Conservation (phyloP, 2,329 filamentous ascomycete genomes). For the Madurella fahalii region DNA sequence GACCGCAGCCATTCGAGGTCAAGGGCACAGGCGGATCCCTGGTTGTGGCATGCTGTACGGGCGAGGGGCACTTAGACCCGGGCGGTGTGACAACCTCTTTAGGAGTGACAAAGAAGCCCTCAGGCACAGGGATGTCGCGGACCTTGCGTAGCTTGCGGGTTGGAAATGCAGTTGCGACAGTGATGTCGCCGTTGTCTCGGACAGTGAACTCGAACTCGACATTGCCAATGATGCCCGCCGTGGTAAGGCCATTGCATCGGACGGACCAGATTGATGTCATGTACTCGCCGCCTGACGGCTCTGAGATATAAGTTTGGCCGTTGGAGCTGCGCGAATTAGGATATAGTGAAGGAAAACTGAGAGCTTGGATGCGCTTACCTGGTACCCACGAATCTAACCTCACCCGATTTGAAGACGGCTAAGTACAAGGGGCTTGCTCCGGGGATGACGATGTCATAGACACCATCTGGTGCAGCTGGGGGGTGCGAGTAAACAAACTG, state of each 20-base stretch:
- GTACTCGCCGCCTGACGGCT: neutral
- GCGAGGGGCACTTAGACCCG: neutral
- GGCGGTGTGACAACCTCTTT: neutral
- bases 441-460: conserved; percentile 3
- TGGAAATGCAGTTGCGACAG: neutral
- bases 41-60: neutral
- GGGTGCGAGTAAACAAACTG: neutral
- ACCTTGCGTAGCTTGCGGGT: neutral
- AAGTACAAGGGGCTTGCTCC: neutral
- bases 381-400: conserved; percentile 6
- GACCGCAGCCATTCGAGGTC: conserved; percentile 8
- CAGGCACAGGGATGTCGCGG: conserved; percentile 1
- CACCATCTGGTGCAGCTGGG: neutral
- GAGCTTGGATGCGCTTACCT: neutral
- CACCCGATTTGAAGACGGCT: conserved; percentile 9
- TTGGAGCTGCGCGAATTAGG: conserved; percentile 3
- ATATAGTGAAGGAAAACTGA: neutral
- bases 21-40: neutral
- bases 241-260: conserved; percentile 8
- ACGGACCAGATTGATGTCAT: conserved; percentile 12
- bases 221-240: conserved; percentile 9
- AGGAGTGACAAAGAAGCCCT: conserved; percentile 8
- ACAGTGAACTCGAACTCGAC: conserved; percentile 7
- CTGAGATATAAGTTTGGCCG: conserved; percentile 6
- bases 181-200: neutral